phyloP scores from a whole-genome alignment of 2,329 filamentous ascomycete genomes.

The Fusarium ramigenum region DNA sequence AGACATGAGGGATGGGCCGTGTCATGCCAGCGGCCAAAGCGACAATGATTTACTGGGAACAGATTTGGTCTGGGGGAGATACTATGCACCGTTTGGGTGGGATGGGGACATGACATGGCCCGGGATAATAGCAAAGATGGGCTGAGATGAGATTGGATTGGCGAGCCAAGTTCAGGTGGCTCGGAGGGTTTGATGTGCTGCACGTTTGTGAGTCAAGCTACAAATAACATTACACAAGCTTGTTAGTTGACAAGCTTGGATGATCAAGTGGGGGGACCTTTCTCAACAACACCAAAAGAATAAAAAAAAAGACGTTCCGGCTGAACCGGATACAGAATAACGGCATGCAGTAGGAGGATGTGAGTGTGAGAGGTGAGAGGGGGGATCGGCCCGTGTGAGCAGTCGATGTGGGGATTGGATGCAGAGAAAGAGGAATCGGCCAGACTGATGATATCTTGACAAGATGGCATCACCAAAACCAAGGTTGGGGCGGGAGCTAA shows the following conservation, averaged over 20 bases:
- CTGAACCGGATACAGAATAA: conserved; percentile 32
- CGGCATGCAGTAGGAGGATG: background rate
- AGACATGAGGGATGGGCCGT: conserved; percentile 5
- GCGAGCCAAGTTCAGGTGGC: conserved; percentile 12
- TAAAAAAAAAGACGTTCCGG: conserved; percentile 14
- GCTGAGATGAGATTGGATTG: conserved; percentile 42
- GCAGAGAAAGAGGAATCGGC: conserved; percentile 2
- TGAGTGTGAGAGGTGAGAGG: background rate
- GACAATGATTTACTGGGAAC: conserved; percentile 37
- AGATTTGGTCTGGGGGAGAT: conserved; percentile 19
- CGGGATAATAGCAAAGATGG: conserved; percentile 24
- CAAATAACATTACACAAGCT: conserved; percentile 23
- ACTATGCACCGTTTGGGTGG: conserved; percentile 13
- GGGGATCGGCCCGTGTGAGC: conserved; percentile 39
- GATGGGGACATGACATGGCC: conserved; percentile 11
- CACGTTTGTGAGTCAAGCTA: conserved; percentile 6
- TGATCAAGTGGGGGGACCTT: conserved; percentile 24
- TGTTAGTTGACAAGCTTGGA: conserved; percentile 21
- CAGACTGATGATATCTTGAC: conserved; percentile 28
- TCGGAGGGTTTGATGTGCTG: background rate
- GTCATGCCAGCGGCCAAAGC: conserved; percentile 31
- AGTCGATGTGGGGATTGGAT: conserved; percentile 16
- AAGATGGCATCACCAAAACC: conserved; percentile 36
- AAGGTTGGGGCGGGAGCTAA: conserved; percentile 22
- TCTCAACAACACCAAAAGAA: conserved; percentile 15